Evolutionary conservation across 345 rosid species (phyloP).

Genomic region (Syzygium aqueum): DNA sequence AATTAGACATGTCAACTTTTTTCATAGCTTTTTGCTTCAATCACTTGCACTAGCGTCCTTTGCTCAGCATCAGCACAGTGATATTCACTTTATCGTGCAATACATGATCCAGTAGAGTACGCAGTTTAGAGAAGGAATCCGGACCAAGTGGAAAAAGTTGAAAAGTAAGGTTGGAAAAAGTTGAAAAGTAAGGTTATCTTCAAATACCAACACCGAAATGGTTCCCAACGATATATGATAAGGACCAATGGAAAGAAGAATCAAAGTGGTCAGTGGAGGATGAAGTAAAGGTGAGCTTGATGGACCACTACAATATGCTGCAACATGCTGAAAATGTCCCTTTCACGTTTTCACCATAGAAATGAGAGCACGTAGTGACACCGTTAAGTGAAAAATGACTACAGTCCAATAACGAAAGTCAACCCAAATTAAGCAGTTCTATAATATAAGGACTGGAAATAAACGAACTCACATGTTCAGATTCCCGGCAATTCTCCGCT

Average conservation of each 20-base stretch:
- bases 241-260: neutral
- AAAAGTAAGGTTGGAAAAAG: neutral
- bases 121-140: neutral
- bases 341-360: neutral
- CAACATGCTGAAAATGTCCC: neutral
- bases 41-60: neutral
- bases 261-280: constrained; percentile 3
- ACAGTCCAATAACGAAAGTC: neutral
- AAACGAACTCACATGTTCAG: constrained; percentile 49
- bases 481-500: constrained; percentile 69
- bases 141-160: neutral
- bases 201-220: neutral
- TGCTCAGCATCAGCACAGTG: neutral
- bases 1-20: neutral
- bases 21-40: neutral
- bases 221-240: neutral
- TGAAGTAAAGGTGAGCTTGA: neutral
- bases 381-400: neutral
- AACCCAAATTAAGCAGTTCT: neutral
- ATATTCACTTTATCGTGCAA: neutral
- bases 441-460: neutral
- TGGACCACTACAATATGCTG: neutral
- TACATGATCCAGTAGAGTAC: neutral
- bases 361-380: neutral
- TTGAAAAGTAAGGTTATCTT: neutral